These are phyloP conservation scores for Dryas drummondii DNA, from an alignment of 306 rosid genomes.

Conservation along the genomic window DNA sequence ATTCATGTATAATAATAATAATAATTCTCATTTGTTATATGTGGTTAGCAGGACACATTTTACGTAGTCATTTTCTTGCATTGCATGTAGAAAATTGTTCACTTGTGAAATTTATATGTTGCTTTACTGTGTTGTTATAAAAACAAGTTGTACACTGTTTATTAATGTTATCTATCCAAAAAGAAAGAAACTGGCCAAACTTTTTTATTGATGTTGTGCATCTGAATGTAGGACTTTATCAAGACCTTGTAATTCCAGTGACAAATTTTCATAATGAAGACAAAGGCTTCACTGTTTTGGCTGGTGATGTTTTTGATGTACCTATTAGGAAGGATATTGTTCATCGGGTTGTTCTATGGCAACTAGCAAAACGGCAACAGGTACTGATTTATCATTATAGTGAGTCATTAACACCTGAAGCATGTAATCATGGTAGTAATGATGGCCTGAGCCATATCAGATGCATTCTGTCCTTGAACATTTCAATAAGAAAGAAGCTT, in stretches of 20 bases:
- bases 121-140: slow-evolving; percentile 5
- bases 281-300: slow-evolving; percentile 82
- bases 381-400: slow-evolving; percentile 31
- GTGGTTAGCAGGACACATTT: too few species aligned
- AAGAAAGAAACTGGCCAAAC: neutral
- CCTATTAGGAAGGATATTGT: slow-evolving; percentile 90
- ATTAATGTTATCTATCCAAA: slow-evolving; percentile 8
- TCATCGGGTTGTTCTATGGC: slow-evolving; percentile 92
- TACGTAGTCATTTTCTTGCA: neutral
- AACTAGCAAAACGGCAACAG: slow-evolving; percentile 92
- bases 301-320: slow-evolving; percentile 91
- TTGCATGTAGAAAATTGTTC: neutral
- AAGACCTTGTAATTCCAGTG: slow-evolving; percentile 88
- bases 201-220: slow-evolving; percentile 23
- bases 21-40: neutral
- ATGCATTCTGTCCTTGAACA: neutral
- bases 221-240: slow-evolving; percentile 57
- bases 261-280: slow-evolving; percentile 81
- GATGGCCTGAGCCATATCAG: slow-evolving; percentile 3
- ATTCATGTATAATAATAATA: neutral
- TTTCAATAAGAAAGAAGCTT: neutral
- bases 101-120: slow-evolving; percentile 2
- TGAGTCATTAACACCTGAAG: slow-evolving; percentile 22
- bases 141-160: neutral
- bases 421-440: neutral